Base-by-base conservation (phyloP, 306 rosid genomes). In the Medicago lupulina region DNA sequence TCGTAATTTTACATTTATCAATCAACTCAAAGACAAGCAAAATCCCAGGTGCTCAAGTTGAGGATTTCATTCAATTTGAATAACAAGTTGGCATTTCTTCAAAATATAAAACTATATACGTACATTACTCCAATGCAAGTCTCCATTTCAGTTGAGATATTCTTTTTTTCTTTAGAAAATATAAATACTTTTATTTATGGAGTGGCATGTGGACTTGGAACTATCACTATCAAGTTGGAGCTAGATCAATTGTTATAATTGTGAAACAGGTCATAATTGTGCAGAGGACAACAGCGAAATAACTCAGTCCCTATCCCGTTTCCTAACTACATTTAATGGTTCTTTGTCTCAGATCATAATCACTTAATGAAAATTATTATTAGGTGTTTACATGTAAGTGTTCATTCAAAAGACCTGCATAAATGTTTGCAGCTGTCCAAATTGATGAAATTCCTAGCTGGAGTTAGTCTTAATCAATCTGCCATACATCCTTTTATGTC, bases 181-280 rank as follows among this genome's bases (percentile, higher is more conserved):
- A 28, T 3, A 6, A 23, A 51, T 66, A 23, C 12, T 55, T 59
- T 25, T 39, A 64, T 64, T 38, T 28, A 57, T 62, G 19, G 19
- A 41, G 28, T 74, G 19, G 60, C 61, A 46, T 46, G 6, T 63
- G 74, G n/a, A 69, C 67, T 25, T 64, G 80, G 46, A 76, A 78
- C 73, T 79, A 77, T 77, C 85, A 67, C 76, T 82, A 15, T 82
- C 83, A 73, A 67, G 74, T 50, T 77, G 79, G 36, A 73, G 80
- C 19, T 60, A 73, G 72, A 67, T 70, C 23, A 55, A 81, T 71
- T 70, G 81, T 64, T 67, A 47, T 67, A 63, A 82, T 67, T 13
- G 55, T 79, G 76, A 38, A 75, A 60, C 74, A 78, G 65, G 34
- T 73, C 69, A 78, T 83, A 78, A 78, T 83, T 78, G 73, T 73